Conservation (phyloP, 2,329 filamentous ascomycete genomes). For the Cytospora chrysosperma region DNA sequence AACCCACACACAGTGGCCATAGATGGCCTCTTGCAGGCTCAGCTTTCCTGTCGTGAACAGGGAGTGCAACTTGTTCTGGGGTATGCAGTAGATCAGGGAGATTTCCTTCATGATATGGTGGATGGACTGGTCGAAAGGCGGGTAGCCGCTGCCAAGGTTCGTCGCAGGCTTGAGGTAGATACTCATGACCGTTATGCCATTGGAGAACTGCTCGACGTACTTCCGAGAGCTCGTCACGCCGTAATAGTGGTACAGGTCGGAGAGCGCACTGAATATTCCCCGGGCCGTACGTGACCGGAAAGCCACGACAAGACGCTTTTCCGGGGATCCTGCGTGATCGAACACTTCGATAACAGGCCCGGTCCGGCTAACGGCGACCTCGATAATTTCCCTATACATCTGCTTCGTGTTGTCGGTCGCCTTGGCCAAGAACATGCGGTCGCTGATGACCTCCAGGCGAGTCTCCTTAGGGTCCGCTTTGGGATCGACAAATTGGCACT, state of each 20-base stretch:
- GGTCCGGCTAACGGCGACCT: conserved; percentile 76
- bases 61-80: conserved; percentile 91
- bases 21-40: conserved; percentile 94
- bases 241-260: conserved; percentile 98
- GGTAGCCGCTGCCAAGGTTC: conserved; percentile 57
- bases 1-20: conserved; percentile 96
- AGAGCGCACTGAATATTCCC: conserved; percentile 91
- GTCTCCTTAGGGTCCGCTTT: conserved; percentile 77
- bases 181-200: conserved; percentile 96
- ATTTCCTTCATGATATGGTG: conserved; percentile 99
- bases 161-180: conserved; percentile 80
- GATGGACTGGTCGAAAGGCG: conserved; percentile 89
- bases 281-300: conserved; percentile 91
- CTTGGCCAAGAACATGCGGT: conserved; percentile 93
- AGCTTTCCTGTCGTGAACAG: conserved; percentile 84
- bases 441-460: conserved; percentile 85
- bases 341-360: conserved; percentile 98
- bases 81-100: conserved; percentile 94
- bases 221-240: conserved; percentile 94
- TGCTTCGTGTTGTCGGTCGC: conserved; percentile 93
- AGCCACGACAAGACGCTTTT: conserved; percentile 92
- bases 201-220: conserved; percentile 98
- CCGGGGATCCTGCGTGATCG: conserved; percentile 84
- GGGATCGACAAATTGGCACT: conserved; percentile 82
- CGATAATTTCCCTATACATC: conserved; percentile 92